Conservation (phyloP, 2,329 filamentous ascomycete species). For the Diaporthe sp. region DNA sequence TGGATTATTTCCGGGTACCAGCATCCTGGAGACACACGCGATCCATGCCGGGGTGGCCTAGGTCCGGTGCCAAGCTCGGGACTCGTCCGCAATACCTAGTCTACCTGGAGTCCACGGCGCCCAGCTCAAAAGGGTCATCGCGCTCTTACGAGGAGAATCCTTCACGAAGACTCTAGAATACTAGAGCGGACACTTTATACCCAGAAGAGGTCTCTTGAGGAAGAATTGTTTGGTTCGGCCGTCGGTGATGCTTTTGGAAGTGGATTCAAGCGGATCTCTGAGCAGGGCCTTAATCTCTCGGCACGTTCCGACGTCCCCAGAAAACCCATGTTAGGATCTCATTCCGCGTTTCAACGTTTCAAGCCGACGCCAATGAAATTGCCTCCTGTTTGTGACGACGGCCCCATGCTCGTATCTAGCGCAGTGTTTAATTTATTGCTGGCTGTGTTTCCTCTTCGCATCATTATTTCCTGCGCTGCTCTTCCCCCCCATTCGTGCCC, state of each 20-base stretch:
- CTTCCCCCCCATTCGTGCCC: slow-evolving; percentile 13
- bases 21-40: not conserved
- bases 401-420: slow-evolving; percentile 20
- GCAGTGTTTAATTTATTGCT: slow-evolving; percentile 30
- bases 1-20: slow-evolving; percentile 7
- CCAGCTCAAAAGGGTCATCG: not conserved
- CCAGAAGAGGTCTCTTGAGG: not conserved
- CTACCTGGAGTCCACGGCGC: not conserved
- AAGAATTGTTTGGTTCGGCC: slow-evolving; percentile 5
- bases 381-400: slow-evolving; percentile 16
- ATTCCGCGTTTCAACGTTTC: slow-evolving; percentile 37
- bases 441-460: slow-evolving; percentile 9
- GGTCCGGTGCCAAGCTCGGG: slow-evolving; percentile 4
- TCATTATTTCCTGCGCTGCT: slow-evolving; percentile 9
- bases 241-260: slow-evolving; percentile 3
- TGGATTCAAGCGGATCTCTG: slow-evolving; percentile 35
- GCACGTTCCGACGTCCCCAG: slow-evolving; percentile 33
- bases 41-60: not conserved
- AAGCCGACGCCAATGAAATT: slow-evolving; percentile 32
- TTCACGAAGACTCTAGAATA: not conserved
- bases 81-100: not conserved
- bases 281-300: slow-evolving; percentile 41
- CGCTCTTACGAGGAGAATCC: not conserved
- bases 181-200: slow-evolving; percentile 4
- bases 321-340: slow-evolving; percentile 19